phyloP scores from a whole-genome alignment of 352 stramenopile species.

The Elongisporangium anandrum region DNA sequence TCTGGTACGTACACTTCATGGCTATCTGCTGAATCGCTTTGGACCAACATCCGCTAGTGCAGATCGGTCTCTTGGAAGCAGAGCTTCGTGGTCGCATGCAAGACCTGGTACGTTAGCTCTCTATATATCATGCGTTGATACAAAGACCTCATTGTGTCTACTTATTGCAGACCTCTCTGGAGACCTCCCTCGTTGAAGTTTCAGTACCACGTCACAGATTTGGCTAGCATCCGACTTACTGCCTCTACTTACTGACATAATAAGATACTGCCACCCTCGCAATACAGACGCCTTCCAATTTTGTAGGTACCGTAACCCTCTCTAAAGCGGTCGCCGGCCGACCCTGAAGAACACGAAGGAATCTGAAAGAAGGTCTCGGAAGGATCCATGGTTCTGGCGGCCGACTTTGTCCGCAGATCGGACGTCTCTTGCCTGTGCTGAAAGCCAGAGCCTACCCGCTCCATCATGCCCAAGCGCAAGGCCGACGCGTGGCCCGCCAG shows the following conservation, averaged over 20 bases:
- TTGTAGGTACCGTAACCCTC: neutral
- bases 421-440: neutral
- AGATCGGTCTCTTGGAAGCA: constrained; percentile 6
- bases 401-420: neutral
- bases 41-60: neutral
- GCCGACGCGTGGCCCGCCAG: constrained; percentile 69
- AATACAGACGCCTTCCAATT: neutral
- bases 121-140: neutral
- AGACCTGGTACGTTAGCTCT: constrained; percentile 1
- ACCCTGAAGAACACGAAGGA: neutral
- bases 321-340: neutral
- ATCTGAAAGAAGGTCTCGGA: neutral
- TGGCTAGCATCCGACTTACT: neutral
- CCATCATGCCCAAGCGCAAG: constrained; percentile 66
- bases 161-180: neutral
- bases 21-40: neutral
- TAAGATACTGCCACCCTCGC: neutral
- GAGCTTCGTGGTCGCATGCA: constrained; percentile 5
- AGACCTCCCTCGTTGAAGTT: neutral
- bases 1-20: constrained; percentile 34
- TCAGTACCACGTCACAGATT: neutral
- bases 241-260: neutral
- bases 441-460: neutral
- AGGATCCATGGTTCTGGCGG: neutral
- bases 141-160: neutral